Conservation (phyloP, 2,329 filamentous ascomycete genomes). For the Penicillium hordei region DNA sequence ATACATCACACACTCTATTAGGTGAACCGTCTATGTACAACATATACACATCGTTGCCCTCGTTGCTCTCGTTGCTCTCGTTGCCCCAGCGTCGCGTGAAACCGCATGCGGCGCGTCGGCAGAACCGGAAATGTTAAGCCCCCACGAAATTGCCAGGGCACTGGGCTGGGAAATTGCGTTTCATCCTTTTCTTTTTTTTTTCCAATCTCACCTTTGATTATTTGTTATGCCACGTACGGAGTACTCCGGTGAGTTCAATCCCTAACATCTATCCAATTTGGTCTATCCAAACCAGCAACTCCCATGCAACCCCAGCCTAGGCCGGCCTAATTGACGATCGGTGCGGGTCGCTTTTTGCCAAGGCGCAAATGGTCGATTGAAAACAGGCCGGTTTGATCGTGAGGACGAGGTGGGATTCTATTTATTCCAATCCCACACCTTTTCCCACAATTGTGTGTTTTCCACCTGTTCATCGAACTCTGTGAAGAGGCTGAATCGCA, state of each 20-base stretch:
- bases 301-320: not conserved
- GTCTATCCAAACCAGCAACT: not conserved
- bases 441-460: not conserved
- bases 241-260: constrained; percentile 1
- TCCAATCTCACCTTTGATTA: no score
- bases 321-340: constrained; percentile 1
- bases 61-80: no score
- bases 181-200: not conserved
- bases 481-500: not conserved
- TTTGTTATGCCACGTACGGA: not conserved
- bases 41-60: no score
- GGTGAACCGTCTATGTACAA: not conserved
- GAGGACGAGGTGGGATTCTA: not conserved
- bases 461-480: not conserved
- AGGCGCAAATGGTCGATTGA: constrained; percentile 4
- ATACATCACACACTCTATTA: not conserved
- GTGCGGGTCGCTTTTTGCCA: constrained; percentile 1
- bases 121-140: not conserved
- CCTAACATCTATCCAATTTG: not conserved
- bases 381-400: constrained; percentile 10
- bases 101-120: not conserved
- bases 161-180: not conserved
- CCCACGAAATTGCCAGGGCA: not conserved
- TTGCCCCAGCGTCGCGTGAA: not conserved
- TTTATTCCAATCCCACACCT: not conserved